Percentiles rank a stretch among this genome's conserved stretches.
These are phyloP conservation scores for Biscutella laevigata DNA, from an alignment of 441 rosid genomes.

Conservation along the genomic window DNA sequence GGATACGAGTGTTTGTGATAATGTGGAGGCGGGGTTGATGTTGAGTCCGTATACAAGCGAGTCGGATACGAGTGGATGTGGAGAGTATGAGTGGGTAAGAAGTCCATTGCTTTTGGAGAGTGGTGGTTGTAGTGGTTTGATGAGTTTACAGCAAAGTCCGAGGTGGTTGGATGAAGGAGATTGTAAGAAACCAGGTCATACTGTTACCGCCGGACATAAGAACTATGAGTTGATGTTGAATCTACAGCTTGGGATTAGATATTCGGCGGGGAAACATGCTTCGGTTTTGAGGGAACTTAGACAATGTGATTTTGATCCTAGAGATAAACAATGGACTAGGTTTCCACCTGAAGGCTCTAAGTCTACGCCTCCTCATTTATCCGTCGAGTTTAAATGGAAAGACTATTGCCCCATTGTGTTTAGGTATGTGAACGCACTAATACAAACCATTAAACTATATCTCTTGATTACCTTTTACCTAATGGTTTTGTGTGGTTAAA, in stretches of 20 bases:
- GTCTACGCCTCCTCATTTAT: constrained; percentile 44
- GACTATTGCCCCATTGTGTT: constrained; percentile 50
- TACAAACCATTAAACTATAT: too few species aligned
- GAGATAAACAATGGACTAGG: constrained; percentile 52
- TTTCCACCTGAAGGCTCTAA: constrained; percentile 51
- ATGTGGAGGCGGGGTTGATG: constrained; percentile 14
- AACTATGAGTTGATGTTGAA: constrained; percentile 32
- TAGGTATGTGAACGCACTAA: constrained; percentile 23
- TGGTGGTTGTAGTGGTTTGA: background rate
- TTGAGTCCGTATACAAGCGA: constrained; percentile 24
- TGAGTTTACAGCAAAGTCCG: constrained; percentile 28
- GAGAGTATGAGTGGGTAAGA: constrained; percentile 23
- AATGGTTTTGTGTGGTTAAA: constrained; percentile 21
- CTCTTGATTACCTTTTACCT: too few species aligned
- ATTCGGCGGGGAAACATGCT: constrained; percentile 43
- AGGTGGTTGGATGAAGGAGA: constrained; percentile 31
- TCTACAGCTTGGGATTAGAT: constrained; percentile 33
- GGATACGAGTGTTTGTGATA: constrained; percentile 15
- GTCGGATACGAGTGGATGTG: constrained; percentile 25
- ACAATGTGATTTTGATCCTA: constrained; percentile 46
- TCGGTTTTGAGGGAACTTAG: constrained; percentile 28
- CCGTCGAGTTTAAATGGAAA: constrained; percentile 44
- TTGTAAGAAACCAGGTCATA: constrained; percentile 30
- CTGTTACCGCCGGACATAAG: constrained; percentile 25
- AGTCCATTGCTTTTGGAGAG: constrained; percentile 19